A percentile compares a stretch with the other conserved stretches of the same genome.
Conservation (phyloP, 1,284 basidiomycete species). For the Lentinus polychrous region DNA sequence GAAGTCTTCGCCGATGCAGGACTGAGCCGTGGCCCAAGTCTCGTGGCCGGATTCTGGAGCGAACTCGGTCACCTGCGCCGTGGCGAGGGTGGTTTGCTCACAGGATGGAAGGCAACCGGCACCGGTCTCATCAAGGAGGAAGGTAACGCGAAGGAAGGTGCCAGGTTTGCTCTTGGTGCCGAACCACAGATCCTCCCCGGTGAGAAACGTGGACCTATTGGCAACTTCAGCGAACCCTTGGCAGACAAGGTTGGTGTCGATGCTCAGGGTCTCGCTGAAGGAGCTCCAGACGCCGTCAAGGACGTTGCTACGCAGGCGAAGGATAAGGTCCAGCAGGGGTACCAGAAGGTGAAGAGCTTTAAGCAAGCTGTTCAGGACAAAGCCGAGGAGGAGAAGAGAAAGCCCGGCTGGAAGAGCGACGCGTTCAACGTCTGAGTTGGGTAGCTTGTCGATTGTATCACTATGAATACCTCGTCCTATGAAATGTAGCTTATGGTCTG, state of each 20-base stretch:
- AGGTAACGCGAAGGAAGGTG: conserved; percentile 27
- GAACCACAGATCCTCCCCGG: conserved; percentile 64
- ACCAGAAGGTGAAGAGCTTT: conserved; percentile 38
- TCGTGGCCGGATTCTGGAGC: conserved; percentile 56
- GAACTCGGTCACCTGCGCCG: conserved; percentile 51
- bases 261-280: conserved; percentile 14
- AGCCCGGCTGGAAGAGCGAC: conserved; percentile 41
- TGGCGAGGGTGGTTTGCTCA: conserved; percentile 29
- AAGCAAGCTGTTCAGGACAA: conserved; percentile 38
- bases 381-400: conserved; percentile 32
- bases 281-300: conserved; percentile 12
- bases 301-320: conserved; percentile 24
- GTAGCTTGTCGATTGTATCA: too few species aligned
- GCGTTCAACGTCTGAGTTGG: conserved; percentile 37
- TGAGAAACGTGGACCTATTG: conserved; percentile 57
- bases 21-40: conserved; percentile 35
- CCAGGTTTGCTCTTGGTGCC: conserved; percentile 56
- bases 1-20: conserved; percentile 63
- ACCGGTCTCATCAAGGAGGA: conserved; percentile 53
- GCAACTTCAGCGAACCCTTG: conserved; percentile 42
- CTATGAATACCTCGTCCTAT: too few species aligned
- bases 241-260: conserved; percentile 22
- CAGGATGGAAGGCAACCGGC: conserved; percentile 48
- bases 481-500: too few species aligned
- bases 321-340: conserved; percentile 30